These are phyloP conservation scores for Metarhizium rileyi DNA, from an alignment of 2,329 filamentous ascomycete species.

Conservation along the genomic window DNA sequence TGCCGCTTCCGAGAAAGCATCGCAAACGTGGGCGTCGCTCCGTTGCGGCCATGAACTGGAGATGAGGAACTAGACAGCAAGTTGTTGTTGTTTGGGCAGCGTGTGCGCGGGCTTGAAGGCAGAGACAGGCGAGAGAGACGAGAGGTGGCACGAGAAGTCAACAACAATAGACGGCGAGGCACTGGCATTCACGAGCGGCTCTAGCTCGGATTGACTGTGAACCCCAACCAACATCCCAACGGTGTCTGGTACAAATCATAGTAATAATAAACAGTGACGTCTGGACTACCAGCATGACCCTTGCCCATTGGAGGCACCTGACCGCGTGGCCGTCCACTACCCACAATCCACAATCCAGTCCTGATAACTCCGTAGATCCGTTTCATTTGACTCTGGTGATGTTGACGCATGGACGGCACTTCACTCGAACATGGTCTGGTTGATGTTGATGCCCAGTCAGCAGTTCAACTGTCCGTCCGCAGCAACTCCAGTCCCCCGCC, in stretches of 20 bases:
- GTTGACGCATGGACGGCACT: too few species aligned
- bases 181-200: not conserved
- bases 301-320: not conserved
- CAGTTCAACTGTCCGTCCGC: not conserved
- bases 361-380: too few species aligned
- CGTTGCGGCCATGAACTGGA: not conserved
- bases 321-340: not conserved
- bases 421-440: too few species aligned
- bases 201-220: not conserved
- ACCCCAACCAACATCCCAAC: not conserved
- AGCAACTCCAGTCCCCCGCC: not conserved
- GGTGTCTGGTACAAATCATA: too few species aligned
- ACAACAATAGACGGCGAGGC: not conserved
- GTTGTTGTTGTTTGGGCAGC: not conserved
- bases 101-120: too few species aligned
- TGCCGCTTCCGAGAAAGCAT: slow-evolving; percentile 26
- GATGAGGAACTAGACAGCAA: not conserved
- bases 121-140: too few species aligned
- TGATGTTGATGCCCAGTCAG: too few species aligned
- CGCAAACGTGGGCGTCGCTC: slow-evolving; percentile 4
- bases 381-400: not conserved
- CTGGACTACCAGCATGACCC: too few species aligned
- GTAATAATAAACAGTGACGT: not conserved
- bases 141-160: not conserved
- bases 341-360: not conserved